Conservation (phyloP, 495 filamentous ascomycete species). For the Staphylotrichum longicolle region DNA sequence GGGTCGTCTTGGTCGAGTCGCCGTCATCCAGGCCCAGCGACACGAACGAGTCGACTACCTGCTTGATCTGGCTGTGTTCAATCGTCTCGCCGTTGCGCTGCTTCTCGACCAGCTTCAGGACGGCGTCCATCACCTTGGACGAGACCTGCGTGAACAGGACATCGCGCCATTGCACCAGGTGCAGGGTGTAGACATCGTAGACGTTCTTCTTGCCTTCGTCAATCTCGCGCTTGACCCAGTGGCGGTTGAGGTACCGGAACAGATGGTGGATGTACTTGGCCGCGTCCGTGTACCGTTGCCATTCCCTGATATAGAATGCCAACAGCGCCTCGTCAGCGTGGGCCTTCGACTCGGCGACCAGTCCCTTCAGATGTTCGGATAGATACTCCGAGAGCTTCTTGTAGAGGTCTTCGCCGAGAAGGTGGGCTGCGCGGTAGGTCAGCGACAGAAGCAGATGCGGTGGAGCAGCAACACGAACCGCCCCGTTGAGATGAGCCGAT, state of each 20-base stretch:
- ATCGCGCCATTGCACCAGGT: conserved; percentile 90
- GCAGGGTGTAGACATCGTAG: conserved; percentile 95
- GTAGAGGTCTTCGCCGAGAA: conserved; percentile 95
- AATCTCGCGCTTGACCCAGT: conserved; percentile 99
- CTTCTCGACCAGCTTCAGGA: conserved; percentile 93
- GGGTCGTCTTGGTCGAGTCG: conserved; percentile 87
- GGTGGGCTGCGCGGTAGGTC: conserved; percentile 62
- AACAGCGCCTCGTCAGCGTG: conserved; percentile 90
- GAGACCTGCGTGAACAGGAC: conserved; percentile 84
- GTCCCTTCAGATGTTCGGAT: conserved; percentile 63
- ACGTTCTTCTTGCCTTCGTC: conserved; percentile 99
- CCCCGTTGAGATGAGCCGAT: conserved; percentile 64
- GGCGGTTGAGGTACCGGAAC: conserved; percentile 94
- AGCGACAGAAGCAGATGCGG: conserved; percentile 17
- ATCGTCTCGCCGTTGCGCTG: conserved; percentile 98
- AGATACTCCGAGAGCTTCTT: conserved; percentile 84
- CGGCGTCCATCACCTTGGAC: conserved; percentile 88
- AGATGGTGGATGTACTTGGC: conserved; percentile 97
- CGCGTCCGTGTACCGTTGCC: conserved; percentile 90
- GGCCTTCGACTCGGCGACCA: conserved; percentile 64
- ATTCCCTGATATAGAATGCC: conserved; percentile 94
- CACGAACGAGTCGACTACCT: conserved; percentile 94
- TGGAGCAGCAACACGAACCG: conserved; percentile 52
- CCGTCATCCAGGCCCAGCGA: conserved; percentile 92
- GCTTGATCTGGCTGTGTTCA: conserved; percentile 94